Percentiles rank a stretch among this genome's conserved stretches.
phyloP scores from a whole-genome alignment of 2,329 filamentous ascomycete genomes.

The Colletotrichum australisinense region DNA sequence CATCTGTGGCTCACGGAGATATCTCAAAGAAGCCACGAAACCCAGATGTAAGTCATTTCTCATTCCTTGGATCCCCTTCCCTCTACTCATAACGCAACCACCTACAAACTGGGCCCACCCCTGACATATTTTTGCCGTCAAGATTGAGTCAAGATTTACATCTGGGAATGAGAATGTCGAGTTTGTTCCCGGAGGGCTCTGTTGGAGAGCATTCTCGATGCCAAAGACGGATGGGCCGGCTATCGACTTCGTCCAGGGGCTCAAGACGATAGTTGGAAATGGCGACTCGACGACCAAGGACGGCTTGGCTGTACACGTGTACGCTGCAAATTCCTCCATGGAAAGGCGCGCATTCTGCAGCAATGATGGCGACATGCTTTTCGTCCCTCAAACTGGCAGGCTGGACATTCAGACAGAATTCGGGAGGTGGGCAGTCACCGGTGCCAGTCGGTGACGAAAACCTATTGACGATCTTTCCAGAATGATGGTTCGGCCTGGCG shows the following conservation, averaged over 20 bases:
- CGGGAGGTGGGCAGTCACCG: slow-evolving; percentile 54
- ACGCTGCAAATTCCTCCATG: slow-evolving; percentile 60
- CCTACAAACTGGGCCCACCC: background rate
- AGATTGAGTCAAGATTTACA: slow-evolving; percentile 48
- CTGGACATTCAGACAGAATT: slow-evolving; percentile 76
- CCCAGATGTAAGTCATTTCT: slow-evolving; percentile 22
- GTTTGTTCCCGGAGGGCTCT: slow-evolving; percentile 52
- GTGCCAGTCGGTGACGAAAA: slow-evolving; percentile 11
- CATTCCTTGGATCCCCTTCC: background rate
- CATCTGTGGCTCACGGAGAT: slow-evolving; percentile 41
- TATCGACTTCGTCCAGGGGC: slow-evolving; percentile 58
- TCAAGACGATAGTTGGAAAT: slow-evolving; percentile 61
- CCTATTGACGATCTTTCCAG: slow-evolving; percentile 7
- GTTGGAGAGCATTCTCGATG: slow-evolving; percentile 52
- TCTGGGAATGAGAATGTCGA: slow-evolving; percentile 52
- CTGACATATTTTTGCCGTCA: background rate
- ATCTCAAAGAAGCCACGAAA: slow-evolving; percentile 29
- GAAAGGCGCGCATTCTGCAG: slow-evolving; percentile 57
- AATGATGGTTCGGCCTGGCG: slow-evolving; percentile 69
- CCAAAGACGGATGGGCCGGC: slow-evolving; percentile 12
- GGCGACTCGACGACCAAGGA: slow-evolving; percentile 62
- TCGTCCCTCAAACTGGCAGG: slow-evolving; percentile 71
- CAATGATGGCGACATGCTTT: slow-evolving; percentile 73
- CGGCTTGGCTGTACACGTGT: slow-evolving; percentile 61
- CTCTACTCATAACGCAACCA: slow-evolving; percentile 5